Evolutionary conservation across 2,329 filamentous ascomycete genomes (phyloP), one percentile per base, ranked within the genome.

Genomic region (Nigrospora oryzae): DNA sequence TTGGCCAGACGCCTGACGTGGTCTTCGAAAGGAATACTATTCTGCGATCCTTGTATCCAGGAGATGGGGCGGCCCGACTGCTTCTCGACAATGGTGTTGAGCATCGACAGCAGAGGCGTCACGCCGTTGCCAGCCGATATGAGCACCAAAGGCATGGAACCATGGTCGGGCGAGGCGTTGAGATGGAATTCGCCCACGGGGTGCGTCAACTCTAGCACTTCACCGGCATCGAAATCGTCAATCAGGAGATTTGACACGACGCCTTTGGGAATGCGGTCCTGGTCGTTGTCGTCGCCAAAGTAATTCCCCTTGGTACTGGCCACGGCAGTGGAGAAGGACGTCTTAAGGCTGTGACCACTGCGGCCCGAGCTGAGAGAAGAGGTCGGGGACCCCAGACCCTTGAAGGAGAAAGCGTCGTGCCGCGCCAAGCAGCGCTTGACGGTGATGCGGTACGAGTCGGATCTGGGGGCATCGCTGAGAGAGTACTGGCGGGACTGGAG

Each of bases 401-500:
- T 49, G 13, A 40, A 65, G 40, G 40, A 47, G 19, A 51, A 52
- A 28, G 54, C 55, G 30, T 42, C 48, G 39, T 71, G 65, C 13
- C 78, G 56, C 4, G 79, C 81, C 2, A 66, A 60, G 55, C 88
- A 83, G 47, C 73, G 76, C 71, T 87, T 87, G 46, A 89, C 74
- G 41, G 75, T 84, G 63, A 89, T 82, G 30, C 85, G 77, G 63
- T 86, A 85, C 61, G 81, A 77, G 41, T 77, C 70, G 10, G 72
- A 64, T 2, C 68, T 68, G 2, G 81, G 83, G 41, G 76, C 71
- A 51, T 87, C 83, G 55, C 77, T 84, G 49, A 89, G 71, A 23
- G 82, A 86, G 64, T 88, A 89, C 62, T 89, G 85, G 31, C 84
- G 71, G 15, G 79, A 73, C 62, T 89, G 85, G 51, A 71, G 64